A percentile compares a stretch with the other conserved stretches of the same genome.
Conservation (phyloP, 2,329 filamentous ascomycete genomes). For the Huntiella savannae region DNA sequence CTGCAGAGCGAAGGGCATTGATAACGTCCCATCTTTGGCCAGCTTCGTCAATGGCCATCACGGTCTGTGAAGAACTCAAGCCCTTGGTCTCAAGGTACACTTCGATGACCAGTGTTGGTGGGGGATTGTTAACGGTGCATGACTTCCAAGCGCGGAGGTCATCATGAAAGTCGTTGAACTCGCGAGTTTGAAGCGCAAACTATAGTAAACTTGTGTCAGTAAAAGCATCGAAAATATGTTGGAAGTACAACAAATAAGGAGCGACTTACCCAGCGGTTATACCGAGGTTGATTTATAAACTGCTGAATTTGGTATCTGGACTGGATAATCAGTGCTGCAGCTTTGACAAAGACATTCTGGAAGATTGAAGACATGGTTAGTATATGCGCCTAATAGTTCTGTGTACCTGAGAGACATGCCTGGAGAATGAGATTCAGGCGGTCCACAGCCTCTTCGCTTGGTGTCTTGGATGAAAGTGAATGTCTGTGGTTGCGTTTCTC, state of each 20-base stretch:
- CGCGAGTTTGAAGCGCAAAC: constrained; percentile 91
- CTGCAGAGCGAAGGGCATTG: constrained; percentile 54
- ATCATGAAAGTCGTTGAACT: constrained; percentile 72
- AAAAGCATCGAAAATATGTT: background rate
- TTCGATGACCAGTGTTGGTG: constrained; percentile 74
- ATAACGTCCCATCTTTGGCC: constrained; percentile 86
- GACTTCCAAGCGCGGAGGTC: constrained; percentile 67
- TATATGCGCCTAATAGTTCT: background rate
- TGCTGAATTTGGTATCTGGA: constrained; percentile 51
- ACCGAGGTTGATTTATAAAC: constrained; percentile 33
- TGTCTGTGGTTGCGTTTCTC: constrained; percentile 5
- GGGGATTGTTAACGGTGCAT: constrained; percentile 58
- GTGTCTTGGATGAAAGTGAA: constrained; percentile 40
- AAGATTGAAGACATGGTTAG: constrained; percentile 1
- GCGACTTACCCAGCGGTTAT: constrained; percentile 68
- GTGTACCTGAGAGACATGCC: constrained; percentile 26
- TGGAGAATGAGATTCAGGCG: constrained; percentile 90
- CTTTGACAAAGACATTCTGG: constrained; percentile 83
- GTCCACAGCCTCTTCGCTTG: constrained; percentile 39
- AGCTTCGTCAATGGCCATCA: constrained; percentile 73
- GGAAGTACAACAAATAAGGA: background rate
- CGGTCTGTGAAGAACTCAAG: constrained; percentile 64
- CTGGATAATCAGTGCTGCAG: constrained; percentile 65
- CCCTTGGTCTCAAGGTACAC: constrained; percentile 67
- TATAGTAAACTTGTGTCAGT: constrained; percentile 20